phyloP scores from a whole-genome alignment of 768 basidiomycete genomes.

The Serendipita sp. region DNA sequence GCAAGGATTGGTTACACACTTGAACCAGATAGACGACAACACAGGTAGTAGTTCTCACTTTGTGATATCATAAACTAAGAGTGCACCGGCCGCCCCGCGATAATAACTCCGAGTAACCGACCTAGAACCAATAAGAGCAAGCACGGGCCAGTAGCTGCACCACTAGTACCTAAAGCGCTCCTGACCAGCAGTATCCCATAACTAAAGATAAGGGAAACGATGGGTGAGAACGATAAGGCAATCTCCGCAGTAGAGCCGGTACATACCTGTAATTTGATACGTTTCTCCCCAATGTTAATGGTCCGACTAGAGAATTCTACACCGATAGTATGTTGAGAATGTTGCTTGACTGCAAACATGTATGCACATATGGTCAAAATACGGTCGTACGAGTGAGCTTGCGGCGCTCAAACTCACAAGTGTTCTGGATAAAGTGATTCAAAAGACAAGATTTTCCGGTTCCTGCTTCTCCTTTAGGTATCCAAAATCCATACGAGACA shows the following conservation, averaged over 20 bases:
- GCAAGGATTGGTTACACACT: neutral
- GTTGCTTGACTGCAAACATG: slow-evolving; percentile 62
- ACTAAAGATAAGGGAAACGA: slow-evolving; percentile 25
- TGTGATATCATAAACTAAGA: slow-evolving; percentile 88
- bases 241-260: neutral
- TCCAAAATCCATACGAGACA: slow-evolving; percentile 6
- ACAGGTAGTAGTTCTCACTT: slow-evolving; percentile 30
- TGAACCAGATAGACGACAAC: neutral
- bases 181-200: slow-evolving; percentile 97
- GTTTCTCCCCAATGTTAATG: slow-evolving; percentile 81
- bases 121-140: slow-evolving; percentile 23
- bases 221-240: slow-evolving; percentile 7
- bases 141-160: neutral
- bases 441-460: slow-evolving; percentile 94
- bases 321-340: slow-evolving; percentile 95
- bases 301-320: slow-evolving; percentile 96
- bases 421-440: slow-evolving; percentile 91
- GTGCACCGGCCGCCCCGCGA: slow-evolving; percentile 80
- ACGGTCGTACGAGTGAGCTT: neutral
- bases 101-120: slow-evolving; percentile 93
- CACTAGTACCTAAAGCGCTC: slow-evolving; percentile 66
- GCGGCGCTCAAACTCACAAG: slow-evolving; percentile 41
- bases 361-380: neutral
- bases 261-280: slow-evolving; percentile 83
- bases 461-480: slow-evolving; percentile 68